Base-by-base conservation (phyloP, 768 basidiomycete genomes). In the Hygrophoropsis aurantiaca region DNA sequence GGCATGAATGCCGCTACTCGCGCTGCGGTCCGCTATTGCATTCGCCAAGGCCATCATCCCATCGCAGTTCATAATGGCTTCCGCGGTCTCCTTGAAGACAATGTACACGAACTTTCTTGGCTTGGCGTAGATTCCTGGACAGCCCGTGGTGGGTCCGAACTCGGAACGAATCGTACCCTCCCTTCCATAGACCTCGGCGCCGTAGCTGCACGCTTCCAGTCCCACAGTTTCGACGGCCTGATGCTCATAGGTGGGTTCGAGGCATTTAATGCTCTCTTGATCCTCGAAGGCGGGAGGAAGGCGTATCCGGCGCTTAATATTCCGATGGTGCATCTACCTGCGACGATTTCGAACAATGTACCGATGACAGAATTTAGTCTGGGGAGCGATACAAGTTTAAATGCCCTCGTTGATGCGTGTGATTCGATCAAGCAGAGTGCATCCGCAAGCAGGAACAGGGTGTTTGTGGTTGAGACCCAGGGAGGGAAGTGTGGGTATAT, bases 381-480 rank as follows among this genome's bases (percentile, higher is more conserved):
- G 50, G 97, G 97, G 38, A 88, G 85, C 57, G 97, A 99, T 62
- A 99, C 97, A n/a, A 90, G 89, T 65, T 73, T 99, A 75, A 99
- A 98, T 65, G 94, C 94, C 3, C 75, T 99, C 24, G 94, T 98
- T 44, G 91, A 94, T 51, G 97, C 97, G 5, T 98, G 95, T 62
- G 97, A 99, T 68, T 85, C 94, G 34, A 97, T 99, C 71, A 97
- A 94, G 72, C 97, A 99, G 75, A 94, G 92, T 60, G 97, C 97
- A 9, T 90, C 90, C 46, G 95, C 97, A 4, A 97, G 93, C 61
- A 69, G 97, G 52, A 94, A 98, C 66, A 75, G 97, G 35, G 97
- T 97, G 49, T 99, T 99, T 62, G 89, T 98, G 1, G 92, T 99
- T 15, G 95, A 99, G 70, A 97, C 94, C 0, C 97, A 98, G 66